Percentiles rank a stretch among this genome's conserved stretches.
Conservation (phyloP, 2,329 filamentous ascomycete genomes). For the Sporothrix humicola region DNA sequence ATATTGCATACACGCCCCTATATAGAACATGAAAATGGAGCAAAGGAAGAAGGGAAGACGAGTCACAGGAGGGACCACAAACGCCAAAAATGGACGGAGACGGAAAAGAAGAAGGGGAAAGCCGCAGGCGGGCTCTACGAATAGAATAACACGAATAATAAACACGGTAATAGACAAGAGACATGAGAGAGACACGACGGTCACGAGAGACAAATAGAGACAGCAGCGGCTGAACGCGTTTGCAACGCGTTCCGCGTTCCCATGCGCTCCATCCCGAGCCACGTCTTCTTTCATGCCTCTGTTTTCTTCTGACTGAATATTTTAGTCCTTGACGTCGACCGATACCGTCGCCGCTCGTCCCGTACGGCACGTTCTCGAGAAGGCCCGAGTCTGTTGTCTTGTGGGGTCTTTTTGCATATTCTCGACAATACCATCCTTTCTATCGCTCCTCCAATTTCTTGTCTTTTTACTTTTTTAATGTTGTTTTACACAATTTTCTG, state of each 20-base stretch:
- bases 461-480: not conserved
- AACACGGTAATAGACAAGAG: not conserved
- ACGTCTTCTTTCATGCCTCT: slow-evolving; percentile 11
- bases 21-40: not conserved
- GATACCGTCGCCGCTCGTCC: not conserved
- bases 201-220: not conserved
- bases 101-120: not conserved
- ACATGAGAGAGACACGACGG: not conserved
- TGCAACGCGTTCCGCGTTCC: not conserved
- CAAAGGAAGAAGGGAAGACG: not conserved
- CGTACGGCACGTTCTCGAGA: slow-evolving; percentile 23
- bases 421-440: not conserved
- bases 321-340: not conserved
- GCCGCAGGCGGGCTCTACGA: not conserved
- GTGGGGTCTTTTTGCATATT: not conserved
- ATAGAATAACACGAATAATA: not conserved
- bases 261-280: slow-evolving; percentile 7
- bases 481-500: not conserved
- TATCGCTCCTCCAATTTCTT: not conserved
- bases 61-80: not conserved
- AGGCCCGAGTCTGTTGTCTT: slow-evolving; percentile 20
- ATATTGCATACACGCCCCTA: not conserved
- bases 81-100: not conserved
- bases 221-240: not conserved
- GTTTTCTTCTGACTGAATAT: not conserved